These are phyloP conservation scores for Micractinium sp. DNA, from an alignment of 139 green algal genomes.

Conservation along the genomic window DNA sequence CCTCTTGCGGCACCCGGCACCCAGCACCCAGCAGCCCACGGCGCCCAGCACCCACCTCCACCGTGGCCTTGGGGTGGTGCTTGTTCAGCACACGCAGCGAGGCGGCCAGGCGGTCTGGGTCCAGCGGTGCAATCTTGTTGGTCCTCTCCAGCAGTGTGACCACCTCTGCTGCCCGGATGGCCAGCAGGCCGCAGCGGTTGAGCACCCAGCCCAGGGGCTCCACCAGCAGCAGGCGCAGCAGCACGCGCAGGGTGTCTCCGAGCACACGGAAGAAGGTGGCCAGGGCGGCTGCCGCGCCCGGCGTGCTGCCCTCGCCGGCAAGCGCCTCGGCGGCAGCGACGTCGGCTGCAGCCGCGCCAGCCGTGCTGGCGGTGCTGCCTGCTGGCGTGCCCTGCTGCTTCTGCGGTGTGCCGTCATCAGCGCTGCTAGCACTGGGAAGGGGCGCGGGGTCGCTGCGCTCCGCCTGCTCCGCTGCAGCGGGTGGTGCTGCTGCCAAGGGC, in stretches of 20 bases:
- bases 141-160: slow-evolving; percentile 29
- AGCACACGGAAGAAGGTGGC: slow-evolving; percentile 18
- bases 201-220: slow-evolving; percentile 34
- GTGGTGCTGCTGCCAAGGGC: not conserved
- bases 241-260: slow-evolving; percentile 23
- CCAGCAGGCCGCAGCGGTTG: slow-evolving; percentile 25
- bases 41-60: not conserved
- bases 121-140: not conserved
- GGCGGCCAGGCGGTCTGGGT: slow-evolving; percentile 5
- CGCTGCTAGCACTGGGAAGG: not conserved
- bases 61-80: slow-evolving; percentile 8
- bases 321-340: not conserved
- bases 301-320: not conserved
- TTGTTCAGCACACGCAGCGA: slow-evolving; percentile 12
- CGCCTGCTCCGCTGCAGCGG: not conserved
- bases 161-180: not conserved
- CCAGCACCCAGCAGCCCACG: not conserved
- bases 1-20: too few relatives aligned
- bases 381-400: not conserved
- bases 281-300: not conserved
- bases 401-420: not conserved
- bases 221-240: slow-evolving; percentile 41
- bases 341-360: not conserved
- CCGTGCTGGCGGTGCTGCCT: not conserved
- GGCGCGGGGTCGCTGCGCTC: too few relatives aligned